phyloP scores from a whole-genome alignment of 176 grass and related monocot genomes.

The Avena eriantha region DNA sequence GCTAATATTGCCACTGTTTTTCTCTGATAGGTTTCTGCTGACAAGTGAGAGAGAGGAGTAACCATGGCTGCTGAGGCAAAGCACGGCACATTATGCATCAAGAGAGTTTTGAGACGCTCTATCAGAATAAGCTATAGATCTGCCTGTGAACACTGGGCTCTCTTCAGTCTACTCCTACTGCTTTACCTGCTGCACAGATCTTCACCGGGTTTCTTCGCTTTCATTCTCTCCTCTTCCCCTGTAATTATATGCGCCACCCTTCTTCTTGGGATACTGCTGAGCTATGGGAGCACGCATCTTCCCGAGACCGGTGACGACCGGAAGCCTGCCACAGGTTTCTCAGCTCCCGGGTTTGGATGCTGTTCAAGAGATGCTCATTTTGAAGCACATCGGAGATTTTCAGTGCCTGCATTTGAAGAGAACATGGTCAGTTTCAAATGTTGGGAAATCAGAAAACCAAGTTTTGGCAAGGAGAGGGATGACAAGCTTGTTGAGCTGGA shows the following conservation, averaged over 20 bases:
- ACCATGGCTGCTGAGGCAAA: slow-evolving; percentile 35
- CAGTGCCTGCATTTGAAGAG: slow-evolving; percentile 28
- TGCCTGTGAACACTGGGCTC: slow-evolving; percentile 51
- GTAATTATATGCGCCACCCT: slow-evolving; percentile 71
- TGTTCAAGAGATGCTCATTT: slow-evolving; percentile 40
- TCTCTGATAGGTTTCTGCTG: slow-evolving; percentile 32
- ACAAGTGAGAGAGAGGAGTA: not conserved
- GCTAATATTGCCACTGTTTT: slow-evolving; percentile 2
- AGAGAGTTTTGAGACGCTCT: slow-evolving; percentile 44
- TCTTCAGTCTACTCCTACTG: slow-evolving; percentile 50
- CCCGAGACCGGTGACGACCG: slow-evolving; percentile 41
- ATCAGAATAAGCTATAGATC: slow-evolving; percentile 56
- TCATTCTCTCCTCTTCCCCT: slow-evolving; percentile 61
- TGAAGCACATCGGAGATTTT: slow-evolving; percentile 27
- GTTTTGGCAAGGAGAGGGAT: slow-evolving; percentile 30
- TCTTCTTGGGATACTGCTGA: slow-evolving; percentile 69
- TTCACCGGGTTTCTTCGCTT: slow-evolving; percentile 57
- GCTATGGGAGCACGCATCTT: slow-evolving; percentile 51
- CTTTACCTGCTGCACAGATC: slow-evolving; percentile 64
- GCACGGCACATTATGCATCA: slow-evolving; percentile 31
- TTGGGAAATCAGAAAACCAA: slow-evolving; percentile 16
- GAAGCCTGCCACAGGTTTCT: not conserved
- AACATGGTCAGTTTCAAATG: not conserved
- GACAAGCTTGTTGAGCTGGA: slow-evolving; percentile 34
- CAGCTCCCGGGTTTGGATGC: slow-evolving; percentile 35